A percentile compares a stretch with the other conserved stretches of the same genome.
Conservation (phyloP, 495 filamentous ascomycete species). For the Tuber aestivum region DNA sequence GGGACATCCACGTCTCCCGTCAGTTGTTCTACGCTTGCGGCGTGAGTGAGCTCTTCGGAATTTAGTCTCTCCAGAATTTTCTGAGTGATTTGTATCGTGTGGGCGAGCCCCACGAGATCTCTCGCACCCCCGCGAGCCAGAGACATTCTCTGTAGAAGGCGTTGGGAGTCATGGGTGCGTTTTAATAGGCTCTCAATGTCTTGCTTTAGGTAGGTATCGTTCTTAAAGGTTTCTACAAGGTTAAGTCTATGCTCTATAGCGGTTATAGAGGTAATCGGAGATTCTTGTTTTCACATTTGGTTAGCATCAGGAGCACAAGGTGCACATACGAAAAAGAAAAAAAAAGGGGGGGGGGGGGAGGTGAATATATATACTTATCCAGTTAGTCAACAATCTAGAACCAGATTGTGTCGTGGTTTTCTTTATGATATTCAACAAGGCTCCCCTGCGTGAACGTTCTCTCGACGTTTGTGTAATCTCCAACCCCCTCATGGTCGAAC, state of each 20-base stretch:
- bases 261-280: constrained; percentile 74
- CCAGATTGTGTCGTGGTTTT: constrained; percentile 87
- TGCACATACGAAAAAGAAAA: background rate
- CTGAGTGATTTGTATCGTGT: constrained; percentile 71
- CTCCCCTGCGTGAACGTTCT: constrained; percentile 69
- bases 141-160: constrained; percentile 87
- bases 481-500: constrained; percentile 77
- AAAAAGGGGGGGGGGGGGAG: background rate
- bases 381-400: constrained; percentile 68
- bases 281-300: constrained; percentile 46
- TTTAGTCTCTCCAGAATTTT: constrained; percentile 51
- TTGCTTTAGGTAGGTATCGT: constrained; percentile 59
- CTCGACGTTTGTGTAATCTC: constrained; percentile 81
- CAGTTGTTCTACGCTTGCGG: constrained; percentile 12
- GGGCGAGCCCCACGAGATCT: constrained; percentile 74
- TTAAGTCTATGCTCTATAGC: constrained; percentile 77
- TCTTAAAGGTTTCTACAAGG: constrained; percentile 67
- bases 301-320: constrained; percentile 13
- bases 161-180: constrained; percentile 75
- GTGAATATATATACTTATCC: constrained; percentile 58
- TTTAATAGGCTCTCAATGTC: constrained; percentile 61
- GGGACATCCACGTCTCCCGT: constrained; percentile 57
- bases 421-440: constrained; percentile 79
- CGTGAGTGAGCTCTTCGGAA: constrained; percentile 1
- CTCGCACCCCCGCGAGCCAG: constrained; percentile 90